Percentiles rank a stretch among this genome's conserved stretches.
phyloP scores from a whole-genome alignment of 139 green algal species.

The Picochlorum sp. region DNA sequence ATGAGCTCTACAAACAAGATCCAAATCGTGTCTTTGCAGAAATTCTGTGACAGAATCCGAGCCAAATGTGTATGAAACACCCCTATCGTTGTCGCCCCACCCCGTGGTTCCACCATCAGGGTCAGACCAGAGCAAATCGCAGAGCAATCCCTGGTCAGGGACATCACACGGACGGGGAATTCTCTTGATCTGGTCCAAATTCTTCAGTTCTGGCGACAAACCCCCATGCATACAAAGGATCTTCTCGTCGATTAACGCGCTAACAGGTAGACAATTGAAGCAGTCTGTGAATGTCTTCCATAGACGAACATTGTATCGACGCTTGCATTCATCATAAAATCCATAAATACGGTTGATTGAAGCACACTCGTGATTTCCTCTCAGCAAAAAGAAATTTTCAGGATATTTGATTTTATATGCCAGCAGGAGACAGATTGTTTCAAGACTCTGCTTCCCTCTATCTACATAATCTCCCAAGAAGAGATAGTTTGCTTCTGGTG shows the following conservation, averaged over 20 bases:
- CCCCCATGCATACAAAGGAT: slow-evolving; percentile 99
- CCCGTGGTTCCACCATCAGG: slow-evolving; percentile 92
- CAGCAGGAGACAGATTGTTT: slow-evolving; percentile 98
- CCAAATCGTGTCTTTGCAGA: slow-evolving; percentile 91
- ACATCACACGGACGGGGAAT: slow-evolving; percentile 94
- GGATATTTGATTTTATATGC: slow-evolving; percentile 99
- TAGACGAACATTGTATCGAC: slow-evolving; percentile 96
- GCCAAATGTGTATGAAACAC: slow-evolving; percentile 99
- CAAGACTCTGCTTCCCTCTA: slow-evolving; percentile 95
- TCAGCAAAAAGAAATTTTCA: slow-evolving; percentile 99
- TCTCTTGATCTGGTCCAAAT: slow-evolving; percentile 96
- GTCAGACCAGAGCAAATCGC: slow-evolving; percentile 97
- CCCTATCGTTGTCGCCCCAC: slow-evolving; percentile 98
- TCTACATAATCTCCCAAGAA: slow-evolving; percentile 99
- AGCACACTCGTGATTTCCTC: slow-evolving; percentile 95
- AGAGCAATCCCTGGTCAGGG: slow-evolving; percentile 95
- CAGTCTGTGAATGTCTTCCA: slow-evolving; percentile 99
- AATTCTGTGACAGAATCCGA: slow-evolving; percentile 92
- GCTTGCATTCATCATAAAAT: slow-evolving; percentile 99
- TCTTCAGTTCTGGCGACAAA: slow-evolving; percentile 96
- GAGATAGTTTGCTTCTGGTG: slow-evolving; percentile 98
- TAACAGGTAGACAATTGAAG: slow-evolving; percentile 98
- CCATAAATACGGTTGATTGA: slow-evolving; percentile 99
- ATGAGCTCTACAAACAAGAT: slow-evolving; percentile 94
- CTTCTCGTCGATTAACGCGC: slow-evolving; percentile 98